Base-by-base conservation (phyloP, 495 filamentous ascomycete genomes). In the Lasiosphaeriaceae sp. region DNA sequence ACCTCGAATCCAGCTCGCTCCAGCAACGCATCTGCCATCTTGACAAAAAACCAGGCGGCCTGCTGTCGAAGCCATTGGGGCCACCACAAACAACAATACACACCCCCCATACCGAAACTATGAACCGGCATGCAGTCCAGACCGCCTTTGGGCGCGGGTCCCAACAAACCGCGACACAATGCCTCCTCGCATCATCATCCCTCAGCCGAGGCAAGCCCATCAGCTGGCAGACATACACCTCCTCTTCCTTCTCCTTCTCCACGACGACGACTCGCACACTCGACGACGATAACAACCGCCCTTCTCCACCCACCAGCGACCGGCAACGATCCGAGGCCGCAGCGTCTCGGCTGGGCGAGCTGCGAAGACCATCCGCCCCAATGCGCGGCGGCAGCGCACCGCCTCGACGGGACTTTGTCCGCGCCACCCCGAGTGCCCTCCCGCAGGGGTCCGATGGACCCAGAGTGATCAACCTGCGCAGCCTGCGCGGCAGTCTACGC, bases 391-490 rank as follows among this genome's bases (percentile, higher is more conserved):
- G 46, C 22, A 37, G n/a, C 37, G 24, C 41, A 17, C 17, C 37
- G 22, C 9, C n/a, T 11, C n/a, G 29, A 26, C 16, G 16, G 39
- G 7, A 5, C 9, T 43, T 17, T 5, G 39, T 17, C 4, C 14
- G 14, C 12, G 5, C 39, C 39, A 43, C 20, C n/a, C 49, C 41
- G 44, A 31, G 26, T 9, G 26, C 9, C 26, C 52, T 54, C 21
- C 52, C 44, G 51, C 26, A n/a, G 14, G 9, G 29, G 19, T 65
- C 50, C 64, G 69, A 44, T 11, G 7, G 49, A 14, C 52, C 60
- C 29, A 65, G 56, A 19, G 39, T 72, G 16, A 55, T 72, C 56
- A 70, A 64, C 56, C 16, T 73, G 11, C 63, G 62, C 31, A 68
- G 62, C 39, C 54, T 71, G 51, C 59, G 57, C 21, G 70, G 63